These are phyloP conservation scores for Pythium chondricola DNA, from an alignment of 352 stramenopile genomes.

Conservation along the genomic window DNA sequence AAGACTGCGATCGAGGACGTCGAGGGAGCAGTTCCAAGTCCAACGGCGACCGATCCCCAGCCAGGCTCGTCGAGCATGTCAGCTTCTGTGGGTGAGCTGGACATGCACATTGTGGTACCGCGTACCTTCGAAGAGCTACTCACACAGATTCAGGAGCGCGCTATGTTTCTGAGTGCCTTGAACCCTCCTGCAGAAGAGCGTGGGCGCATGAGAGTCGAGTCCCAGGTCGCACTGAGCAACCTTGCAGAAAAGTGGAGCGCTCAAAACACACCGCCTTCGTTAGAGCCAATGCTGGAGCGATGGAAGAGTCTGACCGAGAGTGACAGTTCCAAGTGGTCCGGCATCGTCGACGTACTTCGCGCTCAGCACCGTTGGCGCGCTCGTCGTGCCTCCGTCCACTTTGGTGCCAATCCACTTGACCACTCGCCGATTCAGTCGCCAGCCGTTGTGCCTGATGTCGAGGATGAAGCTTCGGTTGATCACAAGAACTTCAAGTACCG, in stretches of 20 bases:
- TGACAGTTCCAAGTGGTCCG: conserved; percentile 82
- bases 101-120: conserved; percentile 54
- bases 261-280: conserved; percentile 69
- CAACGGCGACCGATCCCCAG: not conserved
- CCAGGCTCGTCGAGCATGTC: not conserved
- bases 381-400: conserved; percentile 41
- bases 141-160: conserved; percentile 57
- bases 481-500: conserved; percentile 43
- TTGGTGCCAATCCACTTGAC: not conserved
- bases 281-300: conserved; percentile 83
- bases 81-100: too few relatives aligned
- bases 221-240: conserved; percentile 69
- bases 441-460: conserved; percentile 22
- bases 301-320: conserved; percentile 72
- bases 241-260: conserved; percentile 83
- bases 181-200: conserved; percentile 68
- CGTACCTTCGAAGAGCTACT: conserved; percentile 65
- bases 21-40: too few relatives aligned
- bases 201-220: conserved; percentile 56
- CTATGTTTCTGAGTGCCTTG: conserved; percentile 68
- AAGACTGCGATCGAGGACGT: conserved; percentile 41
- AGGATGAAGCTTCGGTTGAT: conserved; percentile 10
- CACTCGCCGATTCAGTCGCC: conserved; percentile 2
- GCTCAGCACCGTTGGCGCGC: conserved; percentile 63
- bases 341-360: conserved; percentile 75